phyloP scores from a whole-genome alignment of 2,329 filamentous ascomycete genomes.

The Apiospora pterosperma region DNA sequence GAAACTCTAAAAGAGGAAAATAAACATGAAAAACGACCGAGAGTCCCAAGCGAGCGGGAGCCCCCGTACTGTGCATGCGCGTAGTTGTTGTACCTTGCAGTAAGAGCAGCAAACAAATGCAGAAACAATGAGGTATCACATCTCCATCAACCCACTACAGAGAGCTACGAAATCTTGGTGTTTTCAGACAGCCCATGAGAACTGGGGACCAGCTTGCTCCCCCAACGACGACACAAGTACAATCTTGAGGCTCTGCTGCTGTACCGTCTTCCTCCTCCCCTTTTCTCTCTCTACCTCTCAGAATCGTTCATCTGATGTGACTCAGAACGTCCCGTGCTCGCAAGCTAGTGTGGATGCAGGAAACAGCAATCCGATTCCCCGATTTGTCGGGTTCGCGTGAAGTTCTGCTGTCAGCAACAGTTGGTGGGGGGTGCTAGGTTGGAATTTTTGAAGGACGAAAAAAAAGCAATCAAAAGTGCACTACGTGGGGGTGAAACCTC shows the following conservation, averaged over 20 bases:
- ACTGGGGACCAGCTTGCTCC: background rate
- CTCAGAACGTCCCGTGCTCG: background rate
- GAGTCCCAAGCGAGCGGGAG: background rate
- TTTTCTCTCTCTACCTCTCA: background rate
- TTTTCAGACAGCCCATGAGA: background rate
- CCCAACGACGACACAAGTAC: background rate
- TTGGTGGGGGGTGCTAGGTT: background rate
- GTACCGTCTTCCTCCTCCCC: background rate
- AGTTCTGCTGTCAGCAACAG: background rate
- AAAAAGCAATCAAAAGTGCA: background rate
- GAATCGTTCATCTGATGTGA: background rate
- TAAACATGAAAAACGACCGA: background rate
- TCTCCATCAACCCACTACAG: background rate
- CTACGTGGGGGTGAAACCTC: background rate
- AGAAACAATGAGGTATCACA: background rate
- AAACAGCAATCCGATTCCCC: background rate
- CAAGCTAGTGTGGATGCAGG: background rate
- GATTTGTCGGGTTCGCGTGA: background rate
- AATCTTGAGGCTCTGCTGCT: background rate
- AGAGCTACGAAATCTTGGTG: background rate
- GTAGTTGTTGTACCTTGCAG: conserved; percentile 1
- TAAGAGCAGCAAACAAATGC: background rate
- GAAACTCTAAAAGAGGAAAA: background rate
- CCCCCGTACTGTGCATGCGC: background rate
- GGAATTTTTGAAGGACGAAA: background rate